phyloP scores from a whole-genome alignment of 75 land plant genomes.

The Chamaecyparis obtusa region DNA sequence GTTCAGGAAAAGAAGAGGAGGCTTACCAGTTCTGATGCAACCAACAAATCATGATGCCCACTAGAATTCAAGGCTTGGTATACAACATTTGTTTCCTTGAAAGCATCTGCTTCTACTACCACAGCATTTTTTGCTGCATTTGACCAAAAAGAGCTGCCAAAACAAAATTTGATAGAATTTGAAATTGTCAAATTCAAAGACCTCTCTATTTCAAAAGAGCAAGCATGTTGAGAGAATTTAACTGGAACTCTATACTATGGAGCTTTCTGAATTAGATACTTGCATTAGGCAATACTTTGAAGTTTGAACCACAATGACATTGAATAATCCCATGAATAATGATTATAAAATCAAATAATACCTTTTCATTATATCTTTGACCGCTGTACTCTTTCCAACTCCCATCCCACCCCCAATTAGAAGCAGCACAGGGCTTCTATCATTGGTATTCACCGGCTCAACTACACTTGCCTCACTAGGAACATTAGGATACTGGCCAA shows the following conservation, averaged over 20 bases:
- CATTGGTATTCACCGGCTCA: conserved; percentile 10
- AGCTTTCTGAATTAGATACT: neutral
- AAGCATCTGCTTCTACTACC: conserved; percentile 89
- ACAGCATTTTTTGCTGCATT: conserved; percentile 65
- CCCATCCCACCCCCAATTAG: conserved; percentile 95
- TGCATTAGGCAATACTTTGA: neutral
- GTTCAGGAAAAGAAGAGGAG: neutral
- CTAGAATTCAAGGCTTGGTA: conserved; percentile 63
- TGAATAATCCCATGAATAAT: neutral
- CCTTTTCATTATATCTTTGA: conserved; percentile 71
- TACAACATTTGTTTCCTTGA: conserved; percentile 90
- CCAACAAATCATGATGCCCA: conserved; percentile 68
- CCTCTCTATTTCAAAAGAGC: neutral
- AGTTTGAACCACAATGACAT: neutral
- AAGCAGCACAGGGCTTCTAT: conserved; percentile 73
- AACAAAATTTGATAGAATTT: neutral
- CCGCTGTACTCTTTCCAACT: conserved; percentile 87
- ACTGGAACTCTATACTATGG: neutral
- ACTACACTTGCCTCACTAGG: conserved; percentile 15
- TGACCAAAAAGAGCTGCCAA: conserved; percentile 69
- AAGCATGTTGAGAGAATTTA: neutral
- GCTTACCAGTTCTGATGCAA: conserved; percentile 72
- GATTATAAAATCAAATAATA: conserved; percentile 10
- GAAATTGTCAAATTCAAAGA: neutral
- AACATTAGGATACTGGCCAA: conserved; percentile 17